Percentiles rank a stretch among this genome's conserved stretches.
phyloP scores from a whole-genome alignment of 345 rosid genomes.

The Lumnitzera littorea region DNA sequence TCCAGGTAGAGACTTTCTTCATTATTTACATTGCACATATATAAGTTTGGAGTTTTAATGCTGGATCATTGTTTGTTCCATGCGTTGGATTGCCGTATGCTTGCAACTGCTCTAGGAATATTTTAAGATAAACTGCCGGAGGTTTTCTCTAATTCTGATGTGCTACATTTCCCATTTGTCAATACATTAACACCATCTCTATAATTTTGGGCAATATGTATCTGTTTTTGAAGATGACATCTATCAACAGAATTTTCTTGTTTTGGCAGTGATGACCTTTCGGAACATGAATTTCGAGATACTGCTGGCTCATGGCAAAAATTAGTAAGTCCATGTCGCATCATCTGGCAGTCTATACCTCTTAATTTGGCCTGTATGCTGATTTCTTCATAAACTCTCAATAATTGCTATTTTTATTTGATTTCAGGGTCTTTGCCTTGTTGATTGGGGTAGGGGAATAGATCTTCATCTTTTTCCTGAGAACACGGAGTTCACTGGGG shows the following conservation, averaged over 20 bases:
- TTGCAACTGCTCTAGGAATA: too few species aligned
- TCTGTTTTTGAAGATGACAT: background rate
- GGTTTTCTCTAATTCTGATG: too few species aligned
- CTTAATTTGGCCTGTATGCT: background rate
- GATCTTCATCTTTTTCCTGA: constrained; percentile 72
- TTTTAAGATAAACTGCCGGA: too few species aligned
- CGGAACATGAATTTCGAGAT: constrained; percentile 40
- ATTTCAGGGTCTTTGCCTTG: constrained; percentile 85
- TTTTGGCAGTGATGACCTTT: constrained; percentile 51
- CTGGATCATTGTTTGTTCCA: too few species aligned
- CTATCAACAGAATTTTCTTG: background rate
- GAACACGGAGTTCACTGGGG: constrained; percentile 52
- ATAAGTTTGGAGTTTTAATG: too few species aligned
- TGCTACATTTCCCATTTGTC: too few species aligned
- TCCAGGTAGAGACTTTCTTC: too few species aligned
- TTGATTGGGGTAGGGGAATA: constrained; percentile 96
- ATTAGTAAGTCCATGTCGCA: constrained; percentile 43
- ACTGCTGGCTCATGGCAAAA: constrained; percentile 61
- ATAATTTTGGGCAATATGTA: too few species aligned
- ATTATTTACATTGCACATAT: too few species aligned
- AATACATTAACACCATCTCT: too few species aligned
- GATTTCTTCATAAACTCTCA: background rate
- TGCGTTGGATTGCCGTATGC: too few species aligned
- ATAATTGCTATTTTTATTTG: background rate
- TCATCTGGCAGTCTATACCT: background rate